A percentile compares a stretch with the other conserved stretches of the same genome.
These are phyloP conservation scores for Gynostemma pentaphyllum DNA, from an alignment of 306 rosid genomes.

Conservation along the genomic window DNA sequence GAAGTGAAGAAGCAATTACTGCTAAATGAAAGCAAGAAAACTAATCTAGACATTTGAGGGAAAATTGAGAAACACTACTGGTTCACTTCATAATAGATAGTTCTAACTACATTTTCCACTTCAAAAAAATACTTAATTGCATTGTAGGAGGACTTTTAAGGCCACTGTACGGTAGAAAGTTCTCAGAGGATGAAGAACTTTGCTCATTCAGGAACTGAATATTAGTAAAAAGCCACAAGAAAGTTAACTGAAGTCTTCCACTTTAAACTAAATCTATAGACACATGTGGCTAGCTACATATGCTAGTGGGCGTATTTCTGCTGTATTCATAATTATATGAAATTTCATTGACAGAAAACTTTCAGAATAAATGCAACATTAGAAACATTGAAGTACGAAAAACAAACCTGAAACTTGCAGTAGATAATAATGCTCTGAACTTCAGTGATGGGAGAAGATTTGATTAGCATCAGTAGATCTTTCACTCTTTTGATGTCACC, in stretches of 20 bases:
- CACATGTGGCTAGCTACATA: not conserved
- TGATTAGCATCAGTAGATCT: slow-evolving; percentile 60
- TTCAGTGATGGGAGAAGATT: slow-evolving; percentile 61
- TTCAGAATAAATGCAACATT: slow-evolving; percentile 4
- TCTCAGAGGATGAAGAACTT: not conserved
- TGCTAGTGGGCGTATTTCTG: not conserved
- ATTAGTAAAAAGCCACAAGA: not conserved
- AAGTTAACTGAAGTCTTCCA: not conserved
- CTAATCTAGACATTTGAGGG: not conserved
- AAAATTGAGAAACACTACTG: slow-evolving; percentile 1
- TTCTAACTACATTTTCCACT: not conserved
- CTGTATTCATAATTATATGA: not conserved
- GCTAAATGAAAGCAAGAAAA: not conserved
- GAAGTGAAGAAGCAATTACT: slow-evolving; percentile 12
- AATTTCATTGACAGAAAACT: not conserved
- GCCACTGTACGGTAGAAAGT: not conserved
- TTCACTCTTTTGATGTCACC: slow-evolving; percentile 45
- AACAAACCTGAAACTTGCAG: slow-evolving; percentile 87
- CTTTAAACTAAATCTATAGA: not conserved
- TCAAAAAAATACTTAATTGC: not conserved
- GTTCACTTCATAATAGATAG: not conserved
- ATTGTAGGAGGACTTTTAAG: not conserved
- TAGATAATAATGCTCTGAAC: slow-evolving; percentile 76
- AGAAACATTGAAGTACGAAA: slow-evolving; percentile 7
- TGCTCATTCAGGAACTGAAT: not conserved